These are phyloP conservation scores for Pseudogymnoascus sp. DNA, from an alignment of 2,329 filamentous ascomycete genomes.

Conservation along the genomic window DNA sequence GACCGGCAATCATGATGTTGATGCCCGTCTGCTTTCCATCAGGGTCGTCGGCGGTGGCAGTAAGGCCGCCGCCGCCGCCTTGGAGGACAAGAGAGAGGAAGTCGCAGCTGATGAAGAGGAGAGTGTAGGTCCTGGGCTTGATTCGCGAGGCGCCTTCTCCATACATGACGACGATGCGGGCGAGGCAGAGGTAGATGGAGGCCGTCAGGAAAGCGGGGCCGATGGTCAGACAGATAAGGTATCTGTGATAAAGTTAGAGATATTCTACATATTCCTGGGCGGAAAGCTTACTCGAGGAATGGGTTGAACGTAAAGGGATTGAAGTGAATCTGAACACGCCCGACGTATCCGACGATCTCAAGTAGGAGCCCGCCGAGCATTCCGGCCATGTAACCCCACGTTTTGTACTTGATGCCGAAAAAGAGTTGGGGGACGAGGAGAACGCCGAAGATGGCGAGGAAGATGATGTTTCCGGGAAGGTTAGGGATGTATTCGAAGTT, in stretches of 20 bases:
- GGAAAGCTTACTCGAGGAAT: constrained; percentile 45
- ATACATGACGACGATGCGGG: constrained; percentile 46
- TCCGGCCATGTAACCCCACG: constrained; percentile 47
- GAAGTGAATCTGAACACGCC: constrained; percentile 41
- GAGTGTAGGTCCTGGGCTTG: constrained; percentile 42
- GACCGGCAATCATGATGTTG: constrained; percentile 49
- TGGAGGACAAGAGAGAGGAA: constrained; percentile 51
- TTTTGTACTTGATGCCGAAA: constrained; percentile 42
- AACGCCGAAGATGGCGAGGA: constrained; percentile 43
- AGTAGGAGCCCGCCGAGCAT: constrained; percentile 43
- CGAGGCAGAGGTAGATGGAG: constrained; percentile 56
- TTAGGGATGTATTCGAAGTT: constrained; percentile 39
- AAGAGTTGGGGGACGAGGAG: constrained; percentile 40
- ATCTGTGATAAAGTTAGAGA: not conserved
- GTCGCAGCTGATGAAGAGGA: constrained; percentile 48
- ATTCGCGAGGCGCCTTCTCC: constrained; percentile 43
- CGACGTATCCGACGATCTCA: constrained; percentile 47
- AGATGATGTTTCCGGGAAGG: constrained; percentile 43
- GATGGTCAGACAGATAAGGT: constrained; percentile 36
- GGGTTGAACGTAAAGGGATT: constrained; percentile 48
- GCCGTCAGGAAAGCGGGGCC: constrained; percentile 48
- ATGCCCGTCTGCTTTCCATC: constrained; percentile 34
- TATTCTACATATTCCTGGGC: not conserved
- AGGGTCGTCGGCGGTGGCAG: constrained; percentile 22
- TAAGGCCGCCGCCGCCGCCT: constrained; percentile 49